Conservation (phyloP, 345 rosid genomes). For the Linum lewisii region DNA sequence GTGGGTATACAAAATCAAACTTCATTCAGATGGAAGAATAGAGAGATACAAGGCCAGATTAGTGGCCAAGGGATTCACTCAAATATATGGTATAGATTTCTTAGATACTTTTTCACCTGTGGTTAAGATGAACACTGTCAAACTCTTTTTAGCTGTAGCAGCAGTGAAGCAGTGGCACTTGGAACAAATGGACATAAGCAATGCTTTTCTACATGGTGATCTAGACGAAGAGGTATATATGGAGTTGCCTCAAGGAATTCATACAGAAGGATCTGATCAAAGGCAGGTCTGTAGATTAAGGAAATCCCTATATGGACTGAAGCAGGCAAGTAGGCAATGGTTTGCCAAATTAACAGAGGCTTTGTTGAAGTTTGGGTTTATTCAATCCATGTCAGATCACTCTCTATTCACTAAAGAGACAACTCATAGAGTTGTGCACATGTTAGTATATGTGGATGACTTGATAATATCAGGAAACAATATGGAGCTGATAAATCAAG, state of each 20-base stretch:
- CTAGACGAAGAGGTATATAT: slow-evolving; percentile 1
- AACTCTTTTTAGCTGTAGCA: not conserved
- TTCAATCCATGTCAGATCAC: not conserved
- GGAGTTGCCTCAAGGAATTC: not conserved
- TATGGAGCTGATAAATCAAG: no score
- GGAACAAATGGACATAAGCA: not conserved
- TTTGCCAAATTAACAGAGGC: not conserved
- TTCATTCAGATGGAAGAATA: not conserved
- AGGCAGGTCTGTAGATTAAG: not conserved
- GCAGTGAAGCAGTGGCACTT: not conserved
- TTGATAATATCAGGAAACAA: no score
- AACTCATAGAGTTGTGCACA: no score
- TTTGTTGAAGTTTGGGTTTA: not conserved
- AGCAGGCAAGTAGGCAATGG: not conserved
- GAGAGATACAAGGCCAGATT: not conserved
- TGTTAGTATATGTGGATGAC: no score
- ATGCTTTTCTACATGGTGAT: not conserved
- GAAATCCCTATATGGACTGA: not conserved
- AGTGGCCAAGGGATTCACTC: not conserved
- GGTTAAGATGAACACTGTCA: not conserved
- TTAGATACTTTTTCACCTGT: not conserved
- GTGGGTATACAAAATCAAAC: not conserved
- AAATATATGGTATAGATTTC: not conserved
- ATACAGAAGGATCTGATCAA: not conserved
- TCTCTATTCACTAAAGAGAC: not conserved